Base-by-base conservation (phyloP, 768 basidiomycete genomes). In the Mycena filopes region DNA sequence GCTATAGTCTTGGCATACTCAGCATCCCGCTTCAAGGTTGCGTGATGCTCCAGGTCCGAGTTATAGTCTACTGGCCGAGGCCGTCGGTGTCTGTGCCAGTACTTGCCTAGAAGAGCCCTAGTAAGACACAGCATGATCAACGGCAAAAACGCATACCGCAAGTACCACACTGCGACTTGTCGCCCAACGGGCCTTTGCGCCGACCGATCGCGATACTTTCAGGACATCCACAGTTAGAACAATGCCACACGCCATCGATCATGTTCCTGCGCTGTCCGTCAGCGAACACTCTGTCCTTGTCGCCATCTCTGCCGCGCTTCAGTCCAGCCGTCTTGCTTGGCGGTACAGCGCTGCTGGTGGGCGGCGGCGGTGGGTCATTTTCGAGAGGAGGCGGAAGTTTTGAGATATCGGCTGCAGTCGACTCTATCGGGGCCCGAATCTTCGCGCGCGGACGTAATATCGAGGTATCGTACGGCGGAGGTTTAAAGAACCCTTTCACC, bases 151-250 rank as follows among this genome's bases (percentile, higher is more conserved):
- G 82, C 92, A 61, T 79, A 96, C 95, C 94, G 78, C 96, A 98
- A 20, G 87, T 84, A 33, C 93, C 94, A 77, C 96, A 98, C 75
- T 97, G 92, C 2, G 89, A 91, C 77, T 95, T 95, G 73, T 93
- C 90, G 11, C 96, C 96, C 48, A 95, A 80, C 0, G 94, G 95
- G 1, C 96, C 95, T 71, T 96, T 96, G 70, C 95, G 83, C 65
- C 94, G 81, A 2, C 95, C 95, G 42, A 95, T 81, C 3, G 94
- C 93, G 64, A 97, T 89, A 71, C 80, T 88, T 74, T 94, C 95
- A 0, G 96, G 96, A 74, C 93, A 93, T 12, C 96, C 96, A 71
- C 94, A 98, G 73, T 95, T 97, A 23, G 94, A 95, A 74, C 96
- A 98, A 78, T 95, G 94, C 96, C 96, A 98, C 8, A 93, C 84